Base-by-base conservation (phyloP, 345 rosid genomes). In the Ceriops decandra region DNA sequence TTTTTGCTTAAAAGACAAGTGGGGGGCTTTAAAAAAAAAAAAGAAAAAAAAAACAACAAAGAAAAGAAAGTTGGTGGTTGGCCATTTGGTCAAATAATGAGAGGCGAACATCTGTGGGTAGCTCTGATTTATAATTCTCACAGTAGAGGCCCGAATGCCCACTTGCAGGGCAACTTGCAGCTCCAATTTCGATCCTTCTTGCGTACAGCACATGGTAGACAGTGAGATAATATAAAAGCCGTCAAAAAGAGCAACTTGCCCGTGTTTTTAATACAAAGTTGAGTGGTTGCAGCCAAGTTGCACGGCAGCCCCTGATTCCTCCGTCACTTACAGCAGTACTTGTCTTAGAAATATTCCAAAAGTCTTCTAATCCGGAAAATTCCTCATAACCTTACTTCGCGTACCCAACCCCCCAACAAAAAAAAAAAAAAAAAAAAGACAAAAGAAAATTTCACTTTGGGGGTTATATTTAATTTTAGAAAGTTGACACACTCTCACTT, bases 271-370 rank as follows among this genome's bases (percentile, higher is more conserved):
- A 56, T 32, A 47, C 53, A 72, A 72, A 72, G 24, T 57, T 26
- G 69, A 21, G 17, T 64, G 42, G 31, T 64, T 47, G 57, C 64
- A 57, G 30, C 22, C 75, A 64, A 57, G 51, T 72, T 64, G 75
- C 35, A 16, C 27, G 33, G 52, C 42, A 49, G 24, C 49, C 20
- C 26, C 58, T 26, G 65, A 65, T 72, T 72, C 70, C 54, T 21
- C 16, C 2, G 17, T 57, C 24, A 17, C n/a, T 32, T 52, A n/a
- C 36, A 1, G 1, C 2, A 27, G 7, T 57, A 22, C 26, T 49
- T 46, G 27, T 42, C 30, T 26, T 27, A 1, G 0, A 22, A 15
- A 36, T 9, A 15, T 51, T 47, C 28, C 3, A 28, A 17, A 8
- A 33, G 16, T 66, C 22, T 19, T 19, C 42, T 24, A 36, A 19